Percentiles rank a stretch among this genome's conserved stretches.
These are phyloP conservation scores for Nakazawaea laoshanensis DNA, from an alignment of 805 yeast species.

Conservation along the genomic window DNA sequence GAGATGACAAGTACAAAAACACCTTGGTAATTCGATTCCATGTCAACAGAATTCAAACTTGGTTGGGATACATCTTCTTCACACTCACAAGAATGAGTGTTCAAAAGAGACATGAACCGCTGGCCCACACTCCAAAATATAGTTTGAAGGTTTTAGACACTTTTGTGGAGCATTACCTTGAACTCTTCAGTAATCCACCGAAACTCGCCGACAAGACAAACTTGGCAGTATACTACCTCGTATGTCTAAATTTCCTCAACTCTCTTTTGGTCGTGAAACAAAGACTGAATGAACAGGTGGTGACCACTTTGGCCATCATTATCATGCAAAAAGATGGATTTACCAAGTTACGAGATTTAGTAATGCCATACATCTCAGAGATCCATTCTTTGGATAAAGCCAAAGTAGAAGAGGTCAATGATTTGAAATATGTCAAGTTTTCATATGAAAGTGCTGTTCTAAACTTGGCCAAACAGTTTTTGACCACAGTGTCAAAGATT, in stretches of 20 bases:
- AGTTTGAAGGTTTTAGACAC: constrained; percentile 18
- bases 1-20: constrained; percentile 56
- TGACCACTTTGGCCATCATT: constrained; percentile 10
- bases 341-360: constrained; percentile 10
- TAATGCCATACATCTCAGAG: constrained; percentile 16
- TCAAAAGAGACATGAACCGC: constrained; percentile 36
- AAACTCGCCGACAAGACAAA: no score
- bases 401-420: constrained; percentile 23
- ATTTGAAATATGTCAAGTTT: constrained; percentile 26
- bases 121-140: constrained; percentile 18
- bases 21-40: constrained; percentile 47
- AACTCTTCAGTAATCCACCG: constrained; percentile 11
- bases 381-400: constrained; percentile 16
- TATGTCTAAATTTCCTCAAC: constrained; percentile 22
- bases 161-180: constrained; percentile 16
- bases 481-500: constrained; percentile 37
- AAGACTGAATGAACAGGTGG: constrained; percentile 5
- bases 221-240: constrained; percentile 17
- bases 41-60: constrained; percentile 36
- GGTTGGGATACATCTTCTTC: constrained; percentile 23
- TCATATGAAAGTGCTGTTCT: constrained; percentile 25
- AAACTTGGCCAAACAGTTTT: constrained; percentile 31
- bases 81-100: constrained; percentile 19
- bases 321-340: constrained; percentile 12
- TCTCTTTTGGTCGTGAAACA: constrained; percentile 24